Evolutionary conservation across 2,329 filamentous ascomycete genomes (phyloP), one percentile per base, ranked within the genome.

Genomic region (Aspergillus tamarii): DNA sequence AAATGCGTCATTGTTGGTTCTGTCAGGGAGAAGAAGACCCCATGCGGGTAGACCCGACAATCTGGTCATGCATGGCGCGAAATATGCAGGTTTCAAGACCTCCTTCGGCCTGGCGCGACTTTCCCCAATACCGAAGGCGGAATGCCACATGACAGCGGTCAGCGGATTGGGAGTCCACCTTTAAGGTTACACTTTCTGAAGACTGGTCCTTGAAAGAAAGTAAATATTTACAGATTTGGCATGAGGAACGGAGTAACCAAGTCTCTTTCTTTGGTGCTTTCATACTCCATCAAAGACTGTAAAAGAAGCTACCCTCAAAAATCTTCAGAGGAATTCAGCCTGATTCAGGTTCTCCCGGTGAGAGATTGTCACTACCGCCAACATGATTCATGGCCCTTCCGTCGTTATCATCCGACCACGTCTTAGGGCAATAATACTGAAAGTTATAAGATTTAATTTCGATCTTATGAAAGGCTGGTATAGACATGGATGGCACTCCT

Each of bases 21-120:
- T 16, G 34, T n/a, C 21, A 12, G 34, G 14, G 48, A 41, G 43
- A 30, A 57, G 32, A 8, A 19, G 16, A 41, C n/a, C 54, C 39
- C 45, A 63, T 63, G 58, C 58, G 57, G 60, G 60, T 58, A 61
- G 61, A 67, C 62, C 68, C 68, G 65, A 70, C 62, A 67, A 50
- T 65, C 53, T 66, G 65, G 68, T 65, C 59, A 63, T 63, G 63
- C 67, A 62, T 45, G 43, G 36, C 19, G 32, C 21, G n/a, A 12
- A 32, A 45, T 36, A 43, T 32, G 30, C 53, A 34, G 28, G 45
- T 52, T 30, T n/a, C 46, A 52, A 48, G 19, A 16, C 26, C 32
- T 30, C n/a, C 39, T 43, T 41, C 39, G 55, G 55, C 39, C 53
- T 41, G 48, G 39, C 55, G 48, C 39, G 52, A 34, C 21, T n/a